Base-by-base conservation (phyloP, 2,329 filamentous ascomycete species). In the Pseudogymnoascus sp. region DNA sequence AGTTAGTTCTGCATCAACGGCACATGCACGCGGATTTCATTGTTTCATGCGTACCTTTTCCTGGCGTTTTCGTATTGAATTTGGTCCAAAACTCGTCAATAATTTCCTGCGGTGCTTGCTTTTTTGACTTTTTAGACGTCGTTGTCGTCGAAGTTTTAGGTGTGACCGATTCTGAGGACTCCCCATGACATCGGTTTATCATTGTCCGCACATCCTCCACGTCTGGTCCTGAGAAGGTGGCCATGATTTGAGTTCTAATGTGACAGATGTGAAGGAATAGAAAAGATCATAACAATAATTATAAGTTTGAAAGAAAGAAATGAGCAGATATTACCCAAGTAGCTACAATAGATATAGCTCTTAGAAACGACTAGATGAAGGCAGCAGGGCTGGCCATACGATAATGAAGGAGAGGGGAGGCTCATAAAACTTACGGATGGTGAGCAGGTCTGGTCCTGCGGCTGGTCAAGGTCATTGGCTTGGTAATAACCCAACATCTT, bases 31-130 rank as follows among this genome's bases (percentile, higher is more conserved):
- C n/a, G 28, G 28, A 10, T 21, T 56, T 35, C 47, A 18, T 7
- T 14, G 16, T 8, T 10, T 37, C 28, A 23, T 31, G 31, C 70
- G 40, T 69, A 82, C 82, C 86, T 77, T 90, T 90, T 14, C 89
- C 88, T 0, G 88, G 89, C 25, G 81, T 81, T 70, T 87, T 89
- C 61, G 86, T 85, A 12, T 82, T 87, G 68, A 91, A 91, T 63
- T 84, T 85, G 61, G 79, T 75, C 89, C 89, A 92, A 71, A 91
- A 91, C 65, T 88, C 82, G 67, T 90, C 83, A 63, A 92, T 83
- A 25, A 78, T 80, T 64, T 84, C 80, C 72, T 92, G 89, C 0
- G 89, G 88, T 6, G 84, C 76, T 69, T 84, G 80, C 63, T 82
- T 79, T 68, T 80, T 82, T 62, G 75, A 76, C 59, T 68, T 70